Evolutionary conservation across 1,139 yeast species (phyloP).

Genomic region (Casaregolazyma lundiana): DNA sequence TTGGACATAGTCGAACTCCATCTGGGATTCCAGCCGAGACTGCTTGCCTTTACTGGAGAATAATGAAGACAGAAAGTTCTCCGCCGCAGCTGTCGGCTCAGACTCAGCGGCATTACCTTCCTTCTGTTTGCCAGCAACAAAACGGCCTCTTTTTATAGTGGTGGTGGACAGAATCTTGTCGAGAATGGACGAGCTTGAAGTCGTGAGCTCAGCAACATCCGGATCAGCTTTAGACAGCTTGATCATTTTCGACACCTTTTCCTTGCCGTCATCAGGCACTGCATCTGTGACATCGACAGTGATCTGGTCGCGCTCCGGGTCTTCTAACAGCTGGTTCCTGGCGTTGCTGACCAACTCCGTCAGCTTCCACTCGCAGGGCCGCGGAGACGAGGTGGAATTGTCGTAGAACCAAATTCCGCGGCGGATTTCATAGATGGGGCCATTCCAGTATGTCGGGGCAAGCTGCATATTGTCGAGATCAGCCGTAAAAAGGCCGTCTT

Average conservation of each 20-base stretch:
- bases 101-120: slow-evolving; percentile 3
- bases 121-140: slow-evolving; percentile 13
- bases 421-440: slow-evolving; percentile 77
- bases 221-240: slow-evolving; percentile 1
- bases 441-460: slow-evolving; percentile 81
- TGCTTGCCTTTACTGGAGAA: slow-evolving; percentile 13
- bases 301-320: background rate
- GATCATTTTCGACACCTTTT: background rate
- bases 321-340: background rate
- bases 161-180: slow-evolving; percentile 13
- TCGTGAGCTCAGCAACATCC: slow-evolving; percentile 3
- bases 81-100: slow-evolving; percentile 1
- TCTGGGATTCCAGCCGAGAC: slow-evolving; percentile 22
- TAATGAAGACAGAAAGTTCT: slow-evolving; percentile 6
- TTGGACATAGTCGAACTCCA: slow-evolving; percentile 27
- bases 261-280: background rate
- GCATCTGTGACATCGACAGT: slow-evolving; percentile 5
- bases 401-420: slow-evolving; percentile 80
- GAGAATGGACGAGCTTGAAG: slow-evolving; percentile 3
- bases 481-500: slow-evolving; percentile 74
- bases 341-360: slow-evolving; percentile 53
- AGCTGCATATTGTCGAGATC: slow-evolving; percentile 52
- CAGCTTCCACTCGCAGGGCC: slow-evolving; percentile 51
- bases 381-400: slow-evolving; percentile 38
- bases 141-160: slow-evolving; percentile 6